A percentile compares a stretch with the other conserved stretches of the same genome.
Evolutionary conservation across 2,329 filamentous ascomycete genomes (phyloP).

Genomic region (Stachybotrys elegans): DNA sequence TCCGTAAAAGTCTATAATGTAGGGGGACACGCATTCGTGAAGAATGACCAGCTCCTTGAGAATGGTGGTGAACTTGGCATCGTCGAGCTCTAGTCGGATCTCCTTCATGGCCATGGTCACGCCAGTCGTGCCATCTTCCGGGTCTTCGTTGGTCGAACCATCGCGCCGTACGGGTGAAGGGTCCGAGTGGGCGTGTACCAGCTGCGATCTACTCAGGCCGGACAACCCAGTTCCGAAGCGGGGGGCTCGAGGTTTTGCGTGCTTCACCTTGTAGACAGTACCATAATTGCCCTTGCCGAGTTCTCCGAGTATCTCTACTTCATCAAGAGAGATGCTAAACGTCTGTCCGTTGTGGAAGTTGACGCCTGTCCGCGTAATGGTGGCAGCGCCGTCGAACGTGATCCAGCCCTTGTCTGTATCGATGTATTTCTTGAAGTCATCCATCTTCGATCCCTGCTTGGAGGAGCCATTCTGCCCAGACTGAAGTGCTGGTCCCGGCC

Average conservation of each 20-base stretch:
- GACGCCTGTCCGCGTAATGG: constrained; percentile 83
- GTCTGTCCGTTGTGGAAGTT: constrained; percentile 86
- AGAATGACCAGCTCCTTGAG: constrained; percentile 96
- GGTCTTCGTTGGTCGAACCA: constrained; percentile 22
- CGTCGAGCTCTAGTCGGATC: constrained; percentile 89
- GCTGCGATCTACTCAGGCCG: constrained; percentile 36
- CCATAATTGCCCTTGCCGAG: constrained; percentile 97
- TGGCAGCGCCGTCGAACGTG: constrained; percentile 88
- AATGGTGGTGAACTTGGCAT: constrained; percentile 94
- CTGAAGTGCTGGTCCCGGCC: constrained; percentile 12
- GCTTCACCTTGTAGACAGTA: constrained; percentile 93
- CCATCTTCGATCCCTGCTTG: constrained; percentile 43
- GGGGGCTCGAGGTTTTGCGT: constrained; percentile 60
- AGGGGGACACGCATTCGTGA: constrained; percentile 89
- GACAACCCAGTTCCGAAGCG: constrained; percentile 56
- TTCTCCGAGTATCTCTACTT: constrained; percentile 89
- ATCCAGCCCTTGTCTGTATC: constrained; percentile 88
- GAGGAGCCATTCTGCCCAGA: constrained; percentile 25
- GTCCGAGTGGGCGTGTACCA: constrained; percentile 32
- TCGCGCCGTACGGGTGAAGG: constrained; percentile 23
- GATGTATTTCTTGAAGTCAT: constrained; percentile 70
- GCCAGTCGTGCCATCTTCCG: constrained; percentile 53
- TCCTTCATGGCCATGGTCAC: constrained; percentile 99
- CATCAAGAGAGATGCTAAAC: constrained; percentile 92
- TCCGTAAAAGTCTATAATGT: constrained; percentile 98